Conservation (phyloP, 192 early-diverging fungal genomes). For the Lobosporangium transversale region DNA sequence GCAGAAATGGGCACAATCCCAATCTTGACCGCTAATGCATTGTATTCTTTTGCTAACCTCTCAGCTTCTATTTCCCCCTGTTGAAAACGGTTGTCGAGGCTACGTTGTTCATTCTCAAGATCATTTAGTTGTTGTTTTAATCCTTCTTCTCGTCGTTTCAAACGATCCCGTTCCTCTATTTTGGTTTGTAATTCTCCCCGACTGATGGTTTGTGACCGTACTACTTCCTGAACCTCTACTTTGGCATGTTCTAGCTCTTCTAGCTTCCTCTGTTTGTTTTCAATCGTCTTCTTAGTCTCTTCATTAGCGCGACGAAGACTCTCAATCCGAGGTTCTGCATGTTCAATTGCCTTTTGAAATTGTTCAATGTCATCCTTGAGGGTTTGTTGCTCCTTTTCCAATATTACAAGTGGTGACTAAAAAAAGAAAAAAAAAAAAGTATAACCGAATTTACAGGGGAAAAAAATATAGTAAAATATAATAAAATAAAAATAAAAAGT, state of each 20-base stretch:
- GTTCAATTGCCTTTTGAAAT: slow-evolving; percentile 50
- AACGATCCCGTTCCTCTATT: slow-evolving; percentile 29
- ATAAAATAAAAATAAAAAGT: too few species aligned
- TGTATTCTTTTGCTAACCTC: slow-evolving; percentile 30
- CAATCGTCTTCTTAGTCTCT: slow-evolving; percentile 8
- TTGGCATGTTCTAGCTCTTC: slow-evolving; percentile 24
- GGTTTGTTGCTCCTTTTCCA: slow-evolving; percentile 55
- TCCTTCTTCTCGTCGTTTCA: slow-evolving; percentile 31
- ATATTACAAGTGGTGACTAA: slow-evolving; percentile 60
- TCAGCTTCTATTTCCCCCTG: slow-evolving; percentile 28
- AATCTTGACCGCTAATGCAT: slow-evolving; percentile 31
- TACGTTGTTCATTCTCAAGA: slow-evolving; percentile 18
- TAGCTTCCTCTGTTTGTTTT: slow-evolving; percentile 7
- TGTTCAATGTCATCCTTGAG: slow-evolving; percentile 61
- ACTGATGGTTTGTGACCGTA: slow-evolving; percentile 33
- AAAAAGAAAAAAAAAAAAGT: neutral
- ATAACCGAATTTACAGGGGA: too few species aligned
- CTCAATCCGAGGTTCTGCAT: slow-evolving; percentile 33
- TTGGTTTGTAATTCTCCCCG: slow-evolving; percentile 34
- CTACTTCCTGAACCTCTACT: slow-evolving; percentile 31
- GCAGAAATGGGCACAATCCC: slow-evolving; percentile 35
- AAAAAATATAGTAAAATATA: too few species aligned
- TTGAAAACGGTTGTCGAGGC: slow-evolving; percentile 22
- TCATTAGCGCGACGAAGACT: slow-evolving; percentile 28
- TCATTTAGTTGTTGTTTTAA: slow-evolving; percentile 22